A percentile compares a stretch with the other conserved stretches of the same genome.
Conservation (phyloP, 2,329 filamentous ascomycete species). For the Ramularia collo-cygni region DNA sequence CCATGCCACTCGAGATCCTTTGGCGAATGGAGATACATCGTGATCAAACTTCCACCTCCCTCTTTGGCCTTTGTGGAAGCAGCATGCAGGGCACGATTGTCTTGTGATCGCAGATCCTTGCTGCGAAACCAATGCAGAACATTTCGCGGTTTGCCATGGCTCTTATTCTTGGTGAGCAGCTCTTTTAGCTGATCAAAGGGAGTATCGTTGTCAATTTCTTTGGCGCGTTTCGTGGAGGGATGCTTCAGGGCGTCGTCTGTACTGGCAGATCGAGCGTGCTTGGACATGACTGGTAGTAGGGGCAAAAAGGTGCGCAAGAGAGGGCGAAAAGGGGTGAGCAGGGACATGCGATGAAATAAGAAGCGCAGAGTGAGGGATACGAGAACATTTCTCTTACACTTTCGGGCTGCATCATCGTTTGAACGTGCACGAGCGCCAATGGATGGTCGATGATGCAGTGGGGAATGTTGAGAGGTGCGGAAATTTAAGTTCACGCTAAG, state of each 20-base stretch:
- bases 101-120: slow-evolving; percentile 45
- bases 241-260: slow-evolving; percentile 29
- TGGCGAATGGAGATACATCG: slow-evolving; percentile 42
- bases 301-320: no score
- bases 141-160: slow-evolving; percentile 33
- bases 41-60: slow-evolving; percentile 37
- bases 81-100: slow-evolving; percentile 43
- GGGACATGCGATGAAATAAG: no score
- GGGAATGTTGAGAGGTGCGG: no score
- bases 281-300: no score
- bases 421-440: background rate
- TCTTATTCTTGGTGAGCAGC: slow-evolving; percentile 34
- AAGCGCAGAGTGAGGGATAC: no score
- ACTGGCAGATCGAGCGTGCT: no score
- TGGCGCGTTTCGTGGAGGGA: slow-evolving; percentile 44
- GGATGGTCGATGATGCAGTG: no score
- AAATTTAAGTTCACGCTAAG: no score
- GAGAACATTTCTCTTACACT: no score
- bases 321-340: no score
- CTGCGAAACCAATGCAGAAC: slow-evolving; percentile 48
- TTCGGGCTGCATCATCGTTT: background rate
- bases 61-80: slow-evolving; percentile 42
- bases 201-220: slow-evolving; percentile 41
- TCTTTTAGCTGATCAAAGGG: slow-evolving; percentile 39
- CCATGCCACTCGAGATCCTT: slow-evolving; percentile 47